Percentiles rank a stretch among this genome's conserved stretches.
Evolutionary conservation across 768 basidiomycete genomes (phyloP).

Genomic region (Saitozyma sp.): DNA sequence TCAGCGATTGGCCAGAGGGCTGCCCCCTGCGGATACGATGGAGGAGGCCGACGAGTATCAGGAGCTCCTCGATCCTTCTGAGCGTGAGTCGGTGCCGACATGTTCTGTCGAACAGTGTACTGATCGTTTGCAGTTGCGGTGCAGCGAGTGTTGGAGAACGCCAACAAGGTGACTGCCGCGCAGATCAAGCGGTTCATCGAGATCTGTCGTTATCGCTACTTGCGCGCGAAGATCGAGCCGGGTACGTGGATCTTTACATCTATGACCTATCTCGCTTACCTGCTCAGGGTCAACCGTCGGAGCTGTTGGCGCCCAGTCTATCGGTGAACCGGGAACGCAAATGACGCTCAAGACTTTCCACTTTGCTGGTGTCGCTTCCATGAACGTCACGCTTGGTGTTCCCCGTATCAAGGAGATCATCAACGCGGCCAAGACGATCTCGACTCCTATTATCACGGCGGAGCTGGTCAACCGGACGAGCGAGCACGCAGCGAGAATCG

Average conservation of each 20-base stretch:
- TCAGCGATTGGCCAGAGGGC: conserved; percentile 69
- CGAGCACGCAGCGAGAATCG: conserved; percentile 94
- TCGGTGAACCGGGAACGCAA: conserved; percentile 98
- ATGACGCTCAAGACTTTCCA: conserved; percentile 99
- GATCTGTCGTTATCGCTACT: conserved; percentile 87
- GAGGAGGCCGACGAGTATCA: conserved; percentile 71
- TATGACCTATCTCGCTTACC: conserved; percentile 1
- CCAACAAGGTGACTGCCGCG: conserved; percentile 77
- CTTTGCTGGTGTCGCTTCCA: conserved; percentile 98
- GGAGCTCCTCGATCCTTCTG: conserved; percentile 69
- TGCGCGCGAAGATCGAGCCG: conserved; percentile 94
- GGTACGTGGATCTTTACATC: conserved; percentile 56
- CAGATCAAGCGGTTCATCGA: conserved; percentile 79
- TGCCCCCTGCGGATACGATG: conserved; percentile 70
- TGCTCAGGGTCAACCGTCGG: conserved; percentile 87
- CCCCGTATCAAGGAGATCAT: conserved; percentile 99
- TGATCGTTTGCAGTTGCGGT: conserved; percentile 48
- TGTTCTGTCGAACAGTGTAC: no score
- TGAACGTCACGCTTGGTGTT: conserved; percentile 99
- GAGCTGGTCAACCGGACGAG: conserved; percentile 75
- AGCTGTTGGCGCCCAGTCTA: conserved; percentile 97
- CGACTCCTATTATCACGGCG: conserved; percentile 97
- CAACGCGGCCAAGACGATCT: conserved; percentile 96
- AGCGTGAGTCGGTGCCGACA: conserved; percentile 56
- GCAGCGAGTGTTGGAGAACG: conserved; percentile 79